A percentile compares a stretch with the other conserved stretches of the same genome.
Conservation (phyloP, 2,329 filamentous ascomycete species). For the Xylariaceae sp. region DNA sequence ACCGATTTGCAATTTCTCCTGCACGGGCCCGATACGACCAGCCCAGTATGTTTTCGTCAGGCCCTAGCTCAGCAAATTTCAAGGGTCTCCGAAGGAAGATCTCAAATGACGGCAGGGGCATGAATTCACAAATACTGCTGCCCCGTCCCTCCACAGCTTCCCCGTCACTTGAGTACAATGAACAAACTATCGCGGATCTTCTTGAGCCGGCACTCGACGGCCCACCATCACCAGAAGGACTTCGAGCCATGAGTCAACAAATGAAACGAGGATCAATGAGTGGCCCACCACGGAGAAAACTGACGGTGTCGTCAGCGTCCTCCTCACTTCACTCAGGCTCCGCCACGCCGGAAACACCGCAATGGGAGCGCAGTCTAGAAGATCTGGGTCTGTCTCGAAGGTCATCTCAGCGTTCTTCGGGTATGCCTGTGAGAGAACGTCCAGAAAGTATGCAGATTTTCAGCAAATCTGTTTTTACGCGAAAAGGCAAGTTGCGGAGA, state of each 20-base stretch:
- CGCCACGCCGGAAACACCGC: conserved; percentile 40
- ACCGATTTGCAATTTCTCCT: conserved; percentile 15
- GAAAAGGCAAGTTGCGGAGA: conserved; percentile 48
- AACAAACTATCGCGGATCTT: conserved; percentile 36
- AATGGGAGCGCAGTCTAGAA: conserved; percentile 50
- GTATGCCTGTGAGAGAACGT: conserved; percentile 49
- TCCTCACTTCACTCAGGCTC: conserved; percentile 51
- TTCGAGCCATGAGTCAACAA: conserved; percentile 52
- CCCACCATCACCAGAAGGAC: conserved; percentile 56
- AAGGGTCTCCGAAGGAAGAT: conserved; percentile 22
- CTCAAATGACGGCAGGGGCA: conserved; percentile 16
- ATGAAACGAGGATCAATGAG: conserved; percentile 51
- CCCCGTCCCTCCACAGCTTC: conserved; percentile 16
- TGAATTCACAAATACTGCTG: conserved; percentile 12
- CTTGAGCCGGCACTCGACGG: conserved; percentile 57
- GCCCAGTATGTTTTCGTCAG: conserved; percentile 26
- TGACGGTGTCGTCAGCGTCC: conserved; percentile 52
- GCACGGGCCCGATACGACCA: conserved; percentile 14
- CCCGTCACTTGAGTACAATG: conserved; percentile 14
- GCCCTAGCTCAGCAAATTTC: conserved; percentile 19
- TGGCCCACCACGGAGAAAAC: conserved; percentile 44
- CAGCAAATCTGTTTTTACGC: conserved; percentile 56
- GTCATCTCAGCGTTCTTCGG: conserved; percentile 54
- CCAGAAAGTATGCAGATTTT: conserved; percentile 58
- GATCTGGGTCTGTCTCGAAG: conserved; percentile 49